Base-by-base conservation (phyloP, 2,329 filamentous ascomycete species). In the Exserohilum rostratum region DNA sequence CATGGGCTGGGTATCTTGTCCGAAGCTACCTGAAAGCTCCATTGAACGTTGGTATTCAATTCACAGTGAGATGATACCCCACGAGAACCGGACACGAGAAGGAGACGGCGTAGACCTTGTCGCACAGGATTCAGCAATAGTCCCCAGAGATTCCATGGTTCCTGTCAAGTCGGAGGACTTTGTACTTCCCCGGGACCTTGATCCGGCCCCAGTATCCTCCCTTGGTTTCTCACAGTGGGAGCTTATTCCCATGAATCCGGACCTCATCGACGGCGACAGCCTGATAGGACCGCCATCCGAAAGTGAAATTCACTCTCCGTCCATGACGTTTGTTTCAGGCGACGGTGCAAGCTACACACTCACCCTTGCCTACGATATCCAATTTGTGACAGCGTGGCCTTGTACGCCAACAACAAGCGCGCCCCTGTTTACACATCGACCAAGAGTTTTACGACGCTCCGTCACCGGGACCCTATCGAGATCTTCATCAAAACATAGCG, bases 351-450 rank as follows among this genome's bases (percentile, higher is more conserved):
- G 44, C 2, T 57, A 70, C 42, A 66, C 59, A 2, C 50, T 76
- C n/a, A 62, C 78, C 1, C 69, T 85, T 22, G 73, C 69, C 13
- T 77, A 83, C 65, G 81, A 84, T 53, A 77, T 83, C 12, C 77
- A 81, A 25, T 86, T 85, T 62, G 71, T 86, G 38, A 78, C 81
- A 0, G 81, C 82, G 1, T 82, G 81, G 63, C 81, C 80, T 15
- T 86, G 83, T 64, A 77, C 74, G 6, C 74, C 79, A 10, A 80
- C 82, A 12, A 55, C 65, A 11, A 56, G 64, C 11, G 60, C 64
- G 6, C 57, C 64, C 20, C 61, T 58, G 3, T 27, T 27, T 25
- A 46, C 50, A 17, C 64, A 58, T 43, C 53, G 62, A 10, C 68
- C 66, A 9, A 62, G 64, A 18, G 56, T 70, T 12, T 48, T 67